These are phyloP conservation scores for Fusarium xyrophilum DNA, from an alignment of 2,329 filamentous ascomycete genomes.

Conservation along the genomic window DNA sequence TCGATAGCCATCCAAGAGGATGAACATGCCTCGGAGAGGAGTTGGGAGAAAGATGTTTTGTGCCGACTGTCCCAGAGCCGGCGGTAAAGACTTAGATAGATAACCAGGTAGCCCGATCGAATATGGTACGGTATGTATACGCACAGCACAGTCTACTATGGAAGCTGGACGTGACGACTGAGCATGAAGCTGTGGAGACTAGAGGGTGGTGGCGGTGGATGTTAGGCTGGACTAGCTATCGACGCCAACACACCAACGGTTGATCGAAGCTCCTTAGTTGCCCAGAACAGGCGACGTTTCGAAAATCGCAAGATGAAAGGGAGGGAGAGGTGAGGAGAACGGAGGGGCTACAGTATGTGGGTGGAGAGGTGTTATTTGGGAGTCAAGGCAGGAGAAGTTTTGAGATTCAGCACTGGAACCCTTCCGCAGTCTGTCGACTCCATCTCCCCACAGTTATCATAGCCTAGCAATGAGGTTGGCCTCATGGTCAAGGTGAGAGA, in stretches of 20 bases:
- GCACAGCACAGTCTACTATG: slow-evolving; percentile 19
- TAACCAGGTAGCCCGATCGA: slow-evolving; percentile 22
- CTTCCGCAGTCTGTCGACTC: slow-evolving; percentile 34
- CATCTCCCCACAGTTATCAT: slow-evolving; percentile 41
- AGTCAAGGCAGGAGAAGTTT: slow-evolving; percentile 37
- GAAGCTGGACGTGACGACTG: slow-evolving; percentile 32
- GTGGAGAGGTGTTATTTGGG: slow-evolving; percentile 46
- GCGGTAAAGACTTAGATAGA: slow-evolving; percentile 26
- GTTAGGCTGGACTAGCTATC: slow-evolving; percentile 40
- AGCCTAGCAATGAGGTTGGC: slow-evolving; percentile 32
- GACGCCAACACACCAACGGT: slow-evolving; percentile 41
- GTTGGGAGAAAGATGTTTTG: slow-evolving; percentile 14
- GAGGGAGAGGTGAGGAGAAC: slow-evolving; percentile 40
- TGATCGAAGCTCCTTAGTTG: slow-evolving; percentile 42
- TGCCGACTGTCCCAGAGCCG: slow-evolving; percentile 6
- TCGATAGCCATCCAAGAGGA: slow-evolving; percentile 55
- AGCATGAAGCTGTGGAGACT: slow-evolving; percentile 40
- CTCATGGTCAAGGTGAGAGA: slow-evolving; percentile 34
- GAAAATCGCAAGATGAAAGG: slow-evolving; percentile 36
- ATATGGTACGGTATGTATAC: slow-evolving; percentile 14
- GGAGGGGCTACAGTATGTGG: slow-evolving; percentile 40
- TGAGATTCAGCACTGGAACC: slow-evolving; percentile 38
- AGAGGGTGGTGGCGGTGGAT: slow-evolving; percentile 37
- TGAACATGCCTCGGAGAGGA: slow-evolving; percentile 7
- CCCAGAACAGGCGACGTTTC: slow-evolving; percentile 37